Base-by-base conservation (phyloP, 345 rosid genomes). In the Eucalyptus cladocalyx region DNA sequence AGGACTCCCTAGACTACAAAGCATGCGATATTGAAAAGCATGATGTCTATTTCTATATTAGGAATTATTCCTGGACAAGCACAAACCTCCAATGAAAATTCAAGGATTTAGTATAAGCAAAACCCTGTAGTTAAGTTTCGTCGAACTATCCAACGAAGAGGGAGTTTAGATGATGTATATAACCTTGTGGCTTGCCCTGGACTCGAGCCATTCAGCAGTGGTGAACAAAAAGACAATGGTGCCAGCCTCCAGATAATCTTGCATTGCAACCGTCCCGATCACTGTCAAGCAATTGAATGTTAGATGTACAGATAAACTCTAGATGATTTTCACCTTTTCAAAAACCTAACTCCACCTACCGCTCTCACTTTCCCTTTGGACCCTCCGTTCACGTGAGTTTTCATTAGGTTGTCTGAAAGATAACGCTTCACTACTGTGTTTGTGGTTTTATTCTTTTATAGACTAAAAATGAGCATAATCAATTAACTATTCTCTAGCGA, bases 101-200 rank as follows among this genome's bases (percentile, higher is more conserved):
- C 87, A 37, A 50, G 87, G 50, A 48, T 30, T 51, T 16, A 86
- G 18, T 40, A 30, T 48, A 30, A 86, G 58, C 54, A 86, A 47
- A 50, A 86, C 32, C 51, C 51, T 18, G 50, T 18, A 48, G 26
- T 26, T 45, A 28, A 48, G 56, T 47, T 17, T 43, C 23, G 50
- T 23, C 8, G 50, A 81, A 81, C 51, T 28, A 32, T 48, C 47
- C 15, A 48, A 47, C 24, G 21, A 51, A 50, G 40, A 34, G 60
- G 42, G 32, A 32, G 88, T 40, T 40, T 34, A 67, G 45, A 28
- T 26, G 86, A 12, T 19, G 37, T 50, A 15, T 48, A 12, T 56
- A 24, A 96, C 99, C 98, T 95, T 98, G 91, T 95, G 96, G 95
- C 98, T 91, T 91, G 99, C 98, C 86, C 96, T 94, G 43, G 98